phyloP scores from a whole-genome alignment of 2,329 filamentous ascomycete genomes.

The Penicillium sp. region DNA sequence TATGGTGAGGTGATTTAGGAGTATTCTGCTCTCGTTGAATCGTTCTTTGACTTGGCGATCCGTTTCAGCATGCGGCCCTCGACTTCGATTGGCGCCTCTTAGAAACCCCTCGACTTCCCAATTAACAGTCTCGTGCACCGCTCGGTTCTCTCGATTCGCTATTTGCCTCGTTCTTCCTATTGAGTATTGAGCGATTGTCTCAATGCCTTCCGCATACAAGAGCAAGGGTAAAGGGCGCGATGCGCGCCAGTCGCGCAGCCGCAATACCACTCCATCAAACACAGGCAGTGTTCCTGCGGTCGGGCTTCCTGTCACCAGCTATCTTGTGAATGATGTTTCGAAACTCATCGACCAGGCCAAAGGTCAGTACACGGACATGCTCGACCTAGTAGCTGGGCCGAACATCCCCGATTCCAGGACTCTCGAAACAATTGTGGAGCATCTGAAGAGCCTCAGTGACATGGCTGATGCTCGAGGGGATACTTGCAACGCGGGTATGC shows the following conservation, averaged over 20 bases:
- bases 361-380: slow-evolving; percentile 53
- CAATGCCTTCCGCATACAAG: slow-evolving; percentile 45
- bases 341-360: slow-evolving; percentile 47
- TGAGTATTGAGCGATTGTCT: neutral
- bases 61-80: slow-evolving; percentile 16
- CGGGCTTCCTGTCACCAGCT: slow-evolving; percentile 41
- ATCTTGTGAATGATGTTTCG: slow-evolving; percentile 51
- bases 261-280: slow-evolving; percentile 60
- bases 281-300: slow-evolving; percentile 45
- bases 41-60: neutral
- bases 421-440: slow-evolving; percentile 48
- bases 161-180: neutral
- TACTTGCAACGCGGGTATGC: slow-evolving; percentile 55
- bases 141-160: neutral
- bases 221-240: slow-evolving; percentile 53
- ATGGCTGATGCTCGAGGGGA: slow-evolving; percentile 54
- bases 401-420: slow-evolving; percentile 47
- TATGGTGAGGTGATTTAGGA: neutral
- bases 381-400: slow-evolving; percentile 51
- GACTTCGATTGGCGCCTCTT: slow-evolving; percentile 5
- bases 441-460: slow-evolving; percentile 54
- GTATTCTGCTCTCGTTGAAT: neutral
- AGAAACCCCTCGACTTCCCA: slow-evolving; percentile 9
- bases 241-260: slow-evolving; percentile 52
- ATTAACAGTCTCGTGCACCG: neutral